A percentile compares a stretch with the other conserved stretches of the same genome.
Evolutionary conservation across 371 early-diverging fungal genomes (phyloP).

Genomic region (Lichtheimia corymbifera): DNA sequence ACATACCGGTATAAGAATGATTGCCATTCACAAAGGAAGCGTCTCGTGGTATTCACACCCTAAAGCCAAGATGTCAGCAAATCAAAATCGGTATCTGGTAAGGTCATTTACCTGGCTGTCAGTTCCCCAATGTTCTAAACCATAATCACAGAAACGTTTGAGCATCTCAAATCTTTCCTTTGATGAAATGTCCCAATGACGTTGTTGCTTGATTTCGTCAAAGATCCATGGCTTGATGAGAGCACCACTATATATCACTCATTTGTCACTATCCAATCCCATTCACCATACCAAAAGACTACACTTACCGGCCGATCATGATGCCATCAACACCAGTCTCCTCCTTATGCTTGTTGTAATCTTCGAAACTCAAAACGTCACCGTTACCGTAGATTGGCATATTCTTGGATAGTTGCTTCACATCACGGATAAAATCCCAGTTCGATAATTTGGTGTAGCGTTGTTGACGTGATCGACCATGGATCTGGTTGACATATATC

Average conservation of each 20-base stretch:
- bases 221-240: conserved; percentile 98
- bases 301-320: conserved; percentile 78
- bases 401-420: conserved; percentile 44
- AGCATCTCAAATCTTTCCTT: conserved; percentile 91
- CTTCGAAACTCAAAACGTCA: conserved; percentile 85
- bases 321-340: conserved; percentile 76
- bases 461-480: conserved; percentile 92
- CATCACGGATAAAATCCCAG: conserved; percentile 85
- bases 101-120: conserved; percentile 63
- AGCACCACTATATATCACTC: conserved; percentile 49
- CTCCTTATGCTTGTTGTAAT: conserved; percentile 75
- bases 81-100: not conserved
- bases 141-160: conserved; percentile 79
- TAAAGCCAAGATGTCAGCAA: conserved; percentile 5
- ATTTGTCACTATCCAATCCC: not conserved
- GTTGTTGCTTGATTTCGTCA: conserved; percentile 87
- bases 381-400: conserved; percentile 84
- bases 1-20: conserved; percentile 72
- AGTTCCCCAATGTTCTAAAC: conserved; percentile 94
- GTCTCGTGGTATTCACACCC: conserved; percentile 84
- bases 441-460: conserved; percentile 90
- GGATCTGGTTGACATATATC: conserved; percentile 49
- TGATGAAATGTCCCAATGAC: conserved; percentile 91
- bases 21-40: conserved; percentile 94
- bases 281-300: not conserved